phyloP scores from a whole-genome alignment of 1,139 yeast genomes.

The Kodamaea plutei region DNA sequence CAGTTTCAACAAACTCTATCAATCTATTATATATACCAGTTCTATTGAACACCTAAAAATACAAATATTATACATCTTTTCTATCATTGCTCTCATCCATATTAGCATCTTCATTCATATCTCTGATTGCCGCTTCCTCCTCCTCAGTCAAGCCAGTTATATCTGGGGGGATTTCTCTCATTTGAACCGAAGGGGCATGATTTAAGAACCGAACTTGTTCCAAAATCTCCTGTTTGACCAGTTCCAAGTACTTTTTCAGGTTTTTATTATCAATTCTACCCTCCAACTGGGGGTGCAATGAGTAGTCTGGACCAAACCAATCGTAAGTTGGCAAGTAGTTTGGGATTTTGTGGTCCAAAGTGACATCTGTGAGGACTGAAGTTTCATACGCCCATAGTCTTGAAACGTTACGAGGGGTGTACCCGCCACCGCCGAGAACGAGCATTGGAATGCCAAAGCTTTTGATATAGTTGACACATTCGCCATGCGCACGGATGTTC shows the following conservation, averaged over 20 bases:
- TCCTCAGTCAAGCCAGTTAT: slow-evolving; percentile 61
- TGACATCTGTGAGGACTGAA: slow-evolving; percentile 74
- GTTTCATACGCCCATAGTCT: slow-evolving; percentile 96
- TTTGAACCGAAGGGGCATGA: slow-evolving; percentile 93
- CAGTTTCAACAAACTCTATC: too few relatives aligned
- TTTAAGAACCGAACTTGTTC: slow-evolving; percentile 80
- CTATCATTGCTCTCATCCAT: too few relatives aligned
- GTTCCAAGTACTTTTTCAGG: slow-evolving; percentile 77
- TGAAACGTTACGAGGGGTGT: slow-evolving; percentile 92
- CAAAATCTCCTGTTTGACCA: slow-evolving; percentile 67
- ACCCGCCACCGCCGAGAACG: slow-evolving; percentile 97
- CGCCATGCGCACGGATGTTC: slow-evolving; percentile 90
- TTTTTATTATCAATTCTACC: slow-evolving; percentile 89
- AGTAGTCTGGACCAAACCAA: slow-evolving; percentile 90
- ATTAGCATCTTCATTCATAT: slow-evolving; percentile 45
- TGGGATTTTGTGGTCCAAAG: slow-evolving; percentile 73
- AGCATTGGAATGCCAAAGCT: slow-evolving; percentile 85
- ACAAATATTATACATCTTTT: too few relatives aligned
- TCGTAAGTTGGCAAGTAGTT: slow-evolving; percentile 74
- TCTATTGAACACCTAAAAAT: too few relatives aligned
- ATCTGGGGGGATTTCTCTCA: slow-evolving; percentile 88
- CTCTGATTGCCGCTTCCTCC: slow-evolving; percentile 52
- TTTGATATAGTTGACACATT: slow-evolving; percentile 83
- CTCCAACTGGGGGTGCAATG: slow-evolving; percentile 84
- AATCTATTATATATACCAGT: too few relatives aligned